phyloP scores from a whole-genome alignment of 129 eudicot species.

The Pulicaria dysenterica region DNA sequence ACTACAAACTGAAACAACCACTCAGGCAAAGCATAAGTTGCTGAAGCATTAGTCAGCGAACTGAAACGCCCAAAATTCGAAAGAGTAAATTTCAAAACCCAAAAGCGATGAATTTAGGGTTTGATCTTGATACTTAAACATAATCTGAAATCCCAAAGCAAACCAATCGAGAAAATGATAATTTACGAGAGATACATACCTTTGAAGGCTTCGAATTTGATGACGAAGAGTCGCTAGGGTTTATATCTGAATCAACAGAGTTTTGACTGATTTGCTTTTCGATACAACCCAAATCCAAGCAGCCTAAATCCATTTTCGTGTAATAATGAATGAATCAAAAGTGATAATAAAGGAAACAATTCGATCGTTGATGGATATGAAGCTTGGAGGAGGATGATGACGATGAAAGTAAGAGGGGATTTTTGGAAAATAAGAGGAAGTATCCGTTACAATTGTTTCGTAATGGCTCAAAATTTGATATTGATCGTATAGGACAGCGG shows the following conservation, averaged over 20 bases:
- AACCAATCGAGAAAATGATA: conserved; percentile 9
- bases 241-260: conserved; percentile 33
- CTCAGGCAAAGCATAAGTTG: neutral
- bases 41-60: conserved; percentile 2
- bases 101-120: conserved; percentile 20
- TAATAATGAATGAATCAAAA: conserved; percentile 1
- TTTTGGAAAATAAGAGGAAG: conserved; percentile 22
- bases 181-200: conserved; percentile 38
- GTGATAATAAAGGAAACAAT: neutral
- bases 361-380: conserved; percentile 3
- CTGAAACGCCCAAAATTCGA: neutral
- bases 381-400: conserved; percentile 10
- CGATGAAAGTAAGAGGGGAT: neutral
- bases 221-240: conserved; percentile 40
- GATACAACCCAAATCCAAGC: conserved; percentile 78
- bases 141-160: neutral
- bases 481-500: conserved; percentile 27
- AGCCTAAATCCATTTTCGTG: conserved; percentile 69
- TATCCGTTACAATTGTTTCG: conserved; percentile 52
- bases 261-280: conserved; percentile 55
- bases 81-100: conserved; percentile 3
- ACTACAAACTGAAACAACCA: neutral
- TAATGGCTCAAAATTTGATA: conserved; percentile 23
- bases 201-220: conserved; percentile 54
- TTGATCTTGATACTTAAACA: neutral